Conservation (phyloP, 768 basidiomycete genomes). For the Gelatoporia subvermispora region DNA sequence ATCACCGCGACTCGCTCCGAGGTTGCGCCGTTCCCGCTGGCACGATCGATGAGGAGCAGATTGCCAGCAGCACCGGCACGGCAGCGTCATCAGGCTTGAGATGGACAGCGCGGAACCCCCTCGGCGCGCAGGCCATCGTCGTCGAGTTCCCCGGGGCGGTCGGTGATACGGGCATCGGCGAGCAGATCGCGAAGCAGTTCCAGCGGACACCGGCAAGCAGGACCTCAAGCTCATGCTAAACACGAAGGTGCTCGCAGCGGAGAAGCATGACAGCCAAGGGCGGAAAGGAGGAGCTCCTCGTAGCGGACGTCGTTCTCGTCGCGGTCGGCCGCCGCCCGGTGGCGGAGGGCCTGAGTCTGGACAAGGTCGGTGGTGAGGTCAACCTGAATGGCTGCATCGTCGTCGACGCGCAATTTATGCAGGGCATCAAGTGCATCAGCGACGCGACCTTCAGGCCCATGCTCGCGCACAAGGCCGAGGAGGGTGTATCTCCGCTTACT, state of each 20-base stretch:
- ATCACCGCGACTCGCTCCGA: slow-evolving; percentile 98
- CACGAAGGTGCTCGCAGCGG: slow-evolving; percentile 88
- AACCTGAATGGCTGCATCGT: slow-evolving; percentile 89
- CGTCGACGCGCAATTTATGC: slow-evolving; percentile 91
- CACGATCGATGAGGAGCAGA: slow-evolving; percentile 93
- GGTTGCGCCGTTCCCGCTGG: slow-evolving; percentile 91
- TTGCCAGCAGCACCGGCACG: slow-evolving; percentile 96
- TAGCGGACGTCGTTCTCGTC: slow-evolving; percentile 94
- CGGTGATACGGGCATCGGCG: slow-evolving; percentile 92
- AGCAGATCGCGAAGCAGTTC: slow-evolving; percentile 92
- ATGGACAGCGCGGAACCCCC: slow-evolving; percentile 96
- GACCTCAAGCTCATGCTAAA: slow-evolving; percentile 96
- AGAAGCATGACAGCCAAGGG: slow-evolving; percentile 91
- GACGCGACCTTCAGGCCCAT: slow-evolving; percentile 99
- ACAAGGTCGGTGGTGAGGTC: slow-evolving; percentile 85
- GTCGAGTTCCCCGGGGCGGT: slow-evolving; percentile 93
- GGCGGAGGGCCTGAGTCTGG: slow-evolving; percentile 81
- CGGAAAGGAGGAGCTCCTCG: slow-evolving; percentile 86
- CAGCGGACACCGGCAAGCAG: slow-evolving; percentile 86
- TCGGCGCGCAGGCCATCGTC: slow-evolving; percentile 94
- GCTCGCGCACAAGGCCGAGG: slow-evolving; percentile 98
- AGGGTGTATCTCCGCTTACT: slow-evolving; percentile 56
- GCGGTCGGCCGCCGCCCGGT: slow-evolving; percentile 93
- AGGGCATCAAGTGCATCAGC: slow-evolving; percentile 93
- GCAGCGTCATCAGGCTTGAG: slow-evolving; percentile 96